Evolutionary conservation across 192 early-diverging fungal genomes (phyloP), one percentile per base, ranked within the genome.

Genomic region (Jimgerdemannia lactiflua): DNA sequence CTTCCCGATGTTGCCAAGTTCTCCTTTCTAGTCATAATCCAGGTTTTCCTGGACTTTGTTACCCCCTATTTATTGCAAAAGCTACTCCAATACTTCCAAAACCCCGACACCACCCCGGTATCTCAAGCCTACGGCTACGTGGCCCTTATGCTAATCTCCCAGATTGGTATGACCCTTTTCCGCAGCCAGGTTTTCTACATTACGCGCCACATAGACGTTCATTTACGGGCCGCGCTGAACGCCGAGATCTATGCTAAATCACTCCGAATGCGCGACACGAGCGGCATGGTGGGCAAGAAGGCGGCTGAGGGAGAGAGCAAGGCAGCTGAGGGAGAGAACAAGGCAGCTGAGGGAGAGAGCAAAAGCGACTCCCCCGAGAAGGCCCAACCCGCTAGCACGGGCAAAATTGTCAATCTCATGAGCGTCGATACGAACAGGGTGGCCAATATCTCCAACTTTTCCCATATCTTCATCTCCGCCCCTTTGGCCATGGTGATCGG

Each of bases 381-480:
- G 17, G 54, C 73, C 4, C 39, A 64, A 3, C 81, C 81, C 11
- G 80, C 84, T n/a, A 73, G 82, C 44, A 80, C 87, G 41, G 93
- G 93, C 43, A 92, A 88, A 65, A 88, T 94, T 39, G 87, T 93
- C 44, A 94, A 93, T 74, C 78, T 94, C 70, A 92, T 94, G 83
- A 88, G 91, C 4, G 88, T 90, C 0, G 95, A 96, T 74, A 83
- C 93, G 4, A 84, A 86, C 43, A 88, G 89, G 72, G 81, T 94
- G 9, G 78, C 84, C 4, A 88, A 88, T 63, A 86, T 86, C 18
- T 67, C 78, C 39, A 74, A 78, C 70, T 91, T 88, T 75, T 76
- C 86, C 75, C 80, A 88, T 70, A 81, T 84, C 20, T 70, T 89
- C 17, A 82, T 92, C 75, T 84, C 80, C 8, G 77, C 85, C 7